These are phyloP conservation scores for Tetrapisispora arboricola DNA, from an alignment of 805 yeast species.

Conservation along the genomic window DNA sequence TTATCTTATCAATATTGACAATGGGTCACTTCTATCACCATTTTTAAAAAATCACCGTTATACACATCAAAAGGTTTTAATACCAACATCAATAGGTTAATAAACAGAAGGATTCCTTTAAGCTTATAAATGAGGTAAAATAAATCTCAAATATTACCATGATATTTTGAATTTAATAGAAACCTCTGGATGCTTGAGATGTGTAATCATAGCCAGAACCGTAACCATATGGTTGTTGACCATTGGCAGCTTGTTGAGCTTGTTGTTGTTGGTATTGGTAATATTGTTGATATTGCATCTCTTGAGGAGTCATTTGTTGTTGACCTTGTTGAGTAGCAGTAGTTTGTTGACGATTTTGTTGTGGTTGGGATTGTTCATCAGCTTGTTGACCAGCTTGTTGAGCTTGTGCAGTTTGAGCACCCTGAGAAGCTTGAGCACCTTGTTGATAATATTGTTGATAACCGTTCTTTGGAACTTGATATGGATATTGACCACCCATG, in stretches of 20 bases:
- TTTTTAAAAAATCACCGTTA: neutral
- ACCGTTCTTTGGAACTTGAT: conserved; percentile 23
- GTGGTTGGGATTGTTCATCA: conserved; percentile 12
- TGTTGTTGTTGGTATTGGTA: conserved; percentile 24
- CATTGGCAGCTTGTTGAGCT: conserved; percentile 21
- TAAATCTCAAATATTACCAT: neutral
- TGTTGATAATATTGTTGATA: conserved; percentile 21
- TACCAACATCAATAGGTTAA: neutral
- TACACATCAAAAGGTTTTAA: neutral
- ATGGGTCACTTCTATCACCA: neutral
- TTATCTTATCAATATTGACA: neutral
- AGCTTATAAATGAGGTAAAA: too few relatives aligned
- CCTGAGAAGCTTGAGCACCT: conserved; percentile 14
- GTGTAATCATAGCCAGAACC: conserved; percentile 25
- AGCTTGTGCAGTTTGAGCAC: conserved; percentile 12
- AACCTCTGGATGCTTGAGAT: conserved; percentile 28
- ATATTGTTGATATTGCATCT: conserved; percentile 27
- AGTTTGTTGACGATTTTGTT: conserved; percentile 18
- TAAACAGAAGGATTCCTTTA: neutral
- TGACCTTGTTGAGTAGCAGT: conserved; percentile 15
- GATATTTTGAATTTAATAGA: conserved; percentile 14
- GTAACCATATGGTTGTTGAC: conserved; percentile 27
- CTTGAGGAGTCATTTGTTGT: conserved; percentile 22
- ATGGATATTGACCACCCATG: conserved; percentile 26
- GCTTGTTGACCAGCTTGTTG: conserved; percentile 8